A percentile compares a stretch with the other conserved stretches of the same genome.
phyloP scores from a whole-genome alignment of 805 yeast species.

The Sugiyamaella lignohabitans region DNA sequence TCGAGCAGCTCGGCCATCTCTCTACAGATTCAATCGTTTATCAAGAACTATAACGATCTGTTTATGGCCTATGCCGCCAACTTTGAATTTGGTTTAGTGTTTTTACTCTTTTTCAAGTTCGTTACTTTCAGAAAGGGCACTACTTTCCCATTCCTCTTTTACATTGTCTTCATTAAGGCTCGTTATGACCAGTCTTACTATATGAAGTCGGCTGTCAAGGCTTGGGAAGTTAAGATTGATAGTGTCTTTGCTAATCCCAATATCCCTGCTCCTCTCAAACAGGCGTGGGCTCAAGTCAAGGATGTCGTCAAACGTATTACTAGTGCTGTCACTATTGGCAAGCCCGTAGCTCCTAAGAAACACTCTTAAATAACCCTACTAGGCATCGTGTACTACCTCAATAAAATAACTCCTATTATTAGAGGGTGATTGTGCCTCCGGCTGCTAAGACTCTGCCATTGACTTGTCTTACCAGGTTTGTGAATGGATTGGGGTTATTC shows the following conservation, averaged over 20 bases:
- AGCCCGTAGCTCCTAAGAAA: neutral
- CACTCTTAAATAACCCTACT: neutral
- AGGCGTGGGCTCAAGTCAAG: conserved; percentile 46
- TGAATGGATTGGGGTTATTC: too few species aligned
- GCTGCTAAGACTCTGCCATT: too few species aligned
- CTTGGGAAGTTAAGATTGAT: conserved; percentile 61
- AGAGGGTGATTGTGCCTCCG: too few species aligned
- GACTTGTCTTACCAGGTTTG: too few species aligned
- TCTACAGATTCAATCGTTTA: conserved; percentile 37
- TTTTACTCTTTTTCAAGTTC: conserved; percentile 25
- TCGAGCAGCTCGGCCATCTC: conserved; percentile 26
- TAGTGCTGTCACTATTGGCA: neutral
- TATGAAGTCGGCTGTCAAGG: conserved; percentile 62
- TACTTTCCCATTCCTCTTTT: conserved; percentile 44
- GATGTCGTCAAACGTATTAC: neutral
- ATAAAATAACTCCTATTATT: too few species aligned
- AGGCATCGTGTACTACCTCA: too few species aligned
- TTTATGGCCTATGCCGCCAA: conserved; percentile 55
- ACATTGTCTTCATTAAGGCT: conserved; percentile 59
- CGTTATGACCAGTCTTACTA: conserved; percentile 71
- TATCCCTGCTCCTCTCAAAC: conserved; percentile 46
- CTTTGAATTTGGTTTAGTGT: conserved; percentile 44
- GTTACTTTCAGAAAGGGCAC: conserved; percentile 58
- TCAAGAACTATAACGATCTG: conserved; percentile 50
- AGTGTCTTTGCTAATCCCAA: conserved; percentile 48